Evolutionary conservation across 495 filamentous ascomycete genomes (phyloP).

Genomic region (Lophium mytilinum): DNA sequence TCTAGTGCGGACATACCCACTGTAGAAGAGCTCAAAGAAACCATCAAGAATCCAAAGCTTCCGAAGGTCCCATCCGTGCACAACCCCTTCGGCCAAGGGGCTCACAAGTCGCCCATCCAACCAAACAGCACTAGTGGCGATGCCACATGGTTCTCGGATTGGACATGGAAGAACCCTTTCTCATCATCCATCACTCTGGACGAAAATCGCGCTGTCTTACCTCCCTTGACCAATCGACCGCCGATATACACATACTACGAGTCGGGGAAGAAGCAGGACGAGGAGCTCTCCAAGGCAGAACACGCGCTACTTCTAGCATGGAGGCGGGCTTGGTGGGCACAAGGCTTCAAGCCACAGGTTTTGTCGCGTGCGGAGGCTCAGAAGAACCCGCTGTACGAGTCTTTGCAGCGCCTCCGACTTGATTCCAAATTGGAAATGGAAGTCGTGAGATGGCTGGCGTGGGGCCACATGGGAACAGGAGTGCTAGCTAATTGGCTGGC

Average conservation of each 20-base stretch:
- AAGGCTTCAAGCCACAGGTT: conserved; percentile 82
- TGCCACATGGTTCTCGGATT: conserved; percentile 78
- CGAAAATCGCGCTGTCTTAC: conserved; percentile 79
- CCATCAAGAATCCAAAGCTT: conserved; percentile 24
- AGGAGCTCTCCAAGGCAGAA: conserved; percentile 58
- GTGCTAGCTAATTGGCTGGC: conserved; percentile 70
- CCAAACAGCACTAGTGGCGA: conserved; percentile 68
- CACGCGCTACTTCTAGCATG: conserved; percentile 74
- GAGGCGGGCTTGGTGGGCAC: conserved; percentile 89
- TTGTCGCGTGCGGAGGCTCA: conserved; percentile 74
- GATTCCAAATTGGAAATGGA: conserved; percentile 49
- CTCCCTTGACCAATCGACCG: conserved; percentile 61
- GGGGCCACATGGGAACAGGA: conserved; percentile 87
- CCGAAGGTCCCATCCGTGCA: conserved; percentile 11
- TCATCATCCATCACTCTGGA: conserved; percentile 78
- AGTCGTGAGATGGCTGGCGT: conserved; percentile 81
- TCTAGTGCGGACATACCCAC: conserved; percentile 32
- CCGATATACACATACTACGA: conserved; percentile 95
- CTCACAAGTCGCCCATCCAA: conserved; percentile 62
- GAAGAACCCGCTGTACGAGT: conserved; percentile 71
- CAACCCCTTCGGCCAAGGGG: conserved; percentile 52
- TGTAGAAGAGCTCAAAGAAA: conserved; percentile 20
- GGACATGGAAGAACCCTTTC: conserved; percentile 84
- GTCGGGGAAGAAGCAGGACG: conserved; percentile 51
- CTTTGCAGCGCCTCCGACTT: conserved; percentile 51